phyloP scores from a whole-genome alignment of 257 asterid species.

The Capsicum chinense region DNA sequence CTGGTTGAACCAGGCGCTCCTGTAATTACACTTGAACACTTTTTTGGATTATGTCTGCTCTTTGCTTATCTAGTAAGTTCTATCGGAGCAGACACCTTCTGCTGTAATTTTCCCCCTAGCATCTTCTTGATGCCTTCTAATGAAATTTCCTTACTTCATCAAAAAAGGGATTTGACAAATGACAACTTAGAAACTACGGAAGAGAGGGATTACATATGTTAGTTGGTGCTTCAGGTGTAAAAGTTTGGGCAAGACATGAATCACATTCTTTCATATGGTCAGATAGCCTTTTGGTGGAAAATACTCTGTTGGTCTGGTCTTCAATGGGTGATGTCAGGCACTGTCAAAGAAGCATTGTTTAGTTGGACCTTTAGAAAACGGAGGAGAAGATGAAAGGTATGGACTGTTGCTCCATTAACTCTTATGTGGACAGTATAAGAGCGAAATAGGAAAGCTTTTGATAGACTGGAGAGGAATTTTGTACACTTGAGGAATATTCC shows the following conservation, averaged over 20 bases:
- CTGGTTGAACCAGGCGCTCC: no score
- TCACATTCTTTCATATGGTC: not conserved
- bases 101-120: no score
- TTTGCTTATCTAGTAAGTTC: no score
- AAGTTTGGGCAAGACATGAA: not conserved
- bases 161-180: no score
- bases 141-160: no score
- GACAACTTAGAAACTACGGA: not conserved
- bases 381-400: not conserved
- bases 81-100: no score
- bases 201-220: not conserved
- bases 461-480: not conserved
- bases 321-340: not conserved
- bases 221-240: not conserved
- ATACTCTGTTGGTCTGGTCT: not conserved
- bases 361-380: not conserved
- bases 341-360: not conserved
- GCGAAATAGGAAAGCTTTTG: not conserved
- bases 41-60: no score
- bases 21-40: no score
- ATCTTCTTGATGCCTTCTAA: no score
- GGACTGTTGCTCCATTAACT: not conserved
- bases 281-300: constrained; percentile 4
- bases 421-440: not conserved
- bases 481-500: not conserved